These are phyloP conservation scores for Penicillium lividum DNA, from an alignment of 495 filamentous ascomycete genomes.

Conservation along the genomic window DNA sequence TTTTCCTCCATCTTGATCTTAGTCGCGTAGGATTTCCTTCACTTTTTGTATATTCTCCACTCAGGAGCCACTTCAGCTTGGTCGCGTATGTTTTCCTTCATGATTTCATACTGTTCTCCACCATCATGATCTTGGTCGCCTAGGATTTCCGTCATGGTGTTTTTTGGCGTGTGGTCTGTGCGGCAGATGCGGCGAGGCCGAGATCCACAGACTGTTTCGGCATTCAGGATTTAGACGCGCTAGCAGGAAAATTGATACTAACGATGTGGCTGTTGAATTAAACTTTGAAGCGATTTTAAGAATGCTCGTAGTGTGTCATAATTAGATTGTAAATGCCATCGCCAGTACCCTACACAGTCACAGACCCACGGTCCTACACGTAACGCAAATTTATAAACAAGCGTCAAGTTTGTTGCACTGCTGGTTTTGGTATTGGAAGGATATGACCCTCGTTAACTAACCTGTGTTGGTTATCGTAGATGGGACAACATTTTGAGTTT, in stretches of 20 bases:
- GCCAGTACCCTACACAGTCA: too few relatives aligned
- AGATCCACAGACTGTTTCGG: not conserved
- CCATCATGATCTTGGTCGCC: not conserved
- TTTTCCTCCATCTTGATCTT: not conserved
- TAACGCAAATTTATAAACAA: too few relatives aligned
- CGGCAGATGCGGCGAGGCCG: not conserved
- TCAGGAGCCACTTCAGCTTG: too few relatives aligned
- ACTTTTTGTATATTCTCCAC: too few relatives aligned
- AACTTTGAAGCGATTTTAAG: not conserved
- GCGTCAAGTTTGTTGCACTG: too few relatives aligned
- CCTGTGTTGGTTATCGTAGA: too few relatives aligned
- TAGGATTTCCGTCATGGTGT: conserved; percentile 2
- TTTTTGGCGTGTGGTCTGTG: not conserved
- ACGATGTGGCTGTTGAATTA: not conserved
- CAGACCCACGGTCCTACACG: too few relatives aligned
- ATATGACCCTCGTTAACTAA: too few relatives aligned
- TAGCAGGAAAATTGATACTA: not conserved
- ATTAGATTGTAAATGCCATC: too few relatives aligned
- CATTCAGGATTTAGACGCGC: not conserved
- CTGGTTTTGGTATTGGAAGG: too few relatives aligned
- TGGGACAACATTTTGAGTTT: too few relatives aligned
- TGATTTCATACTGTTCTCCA: not conserved
- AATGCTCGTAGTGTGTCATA: not conserved
- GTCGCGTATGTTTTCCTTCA: too few relatives aligned
- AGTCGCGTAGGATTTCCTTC: not conserved